Percentiles rank a stretch among this genome's conserved stretches.
These are phyloP conservation scores for Trichoderma afroharzianum DNA, from an alignment of 2,329 filamentous ascomycete species.

Conservation along the genomic window DNA sequence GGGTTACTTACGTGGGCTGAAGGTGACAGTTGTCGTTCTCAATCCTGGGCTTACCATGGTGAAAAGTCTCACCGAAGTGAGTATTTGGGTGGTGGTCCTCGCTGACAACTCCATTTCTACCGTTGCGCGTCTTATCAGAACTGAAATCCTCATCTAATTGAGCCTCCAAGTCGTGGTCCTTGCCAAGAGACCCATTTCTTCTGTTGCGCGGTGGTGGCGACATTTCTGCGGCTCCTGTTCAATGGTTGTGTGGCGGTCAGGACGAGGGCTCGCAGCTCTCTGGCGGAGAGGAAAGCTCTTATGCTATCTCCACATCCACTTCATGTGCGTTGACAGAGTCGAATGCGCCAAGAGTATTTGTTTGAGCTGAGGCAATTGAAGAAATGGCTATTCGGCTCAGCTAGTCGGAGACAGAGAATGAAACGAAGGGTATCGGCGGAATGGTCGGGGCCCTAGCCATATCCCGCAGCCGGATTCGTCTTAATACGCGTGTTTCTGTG, in stretches of 20 bases:
- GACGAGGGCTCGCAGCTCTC: not conserved
- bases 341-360: not conserved
- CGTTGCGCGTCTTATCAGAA: not conserved
- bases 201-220: not conserved
- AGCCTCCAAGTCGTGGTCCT: not conserved
- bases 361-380: not conserved
- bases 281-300: not conserved
- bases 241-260: not conserved
- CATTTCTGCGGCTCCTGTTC: not conserved
- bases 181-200: not conserved
- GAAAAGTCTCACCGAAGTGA: not conserved
- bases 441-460: not conserved
- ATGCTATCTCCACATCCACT: not conserved
- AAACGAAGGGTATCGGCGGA: not conserved
- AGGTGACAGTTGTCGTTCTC: constrained; percentile 7
- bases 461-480: not conserved
- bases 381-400: not conserved
- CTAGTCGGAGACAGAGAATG: not conserved
- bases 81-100: not conserved
- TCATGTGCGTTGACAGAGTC: not conserved
- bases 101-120: not conserved
- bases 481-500: not conserved
- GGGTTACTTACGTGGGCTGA: not conserved
- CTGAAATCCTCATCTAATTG: not conserved
- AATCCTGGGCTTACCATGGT: not conserved